Conservation (phyloP, 139 green algal genomes). For the Coelastrella sp. region DNA sequence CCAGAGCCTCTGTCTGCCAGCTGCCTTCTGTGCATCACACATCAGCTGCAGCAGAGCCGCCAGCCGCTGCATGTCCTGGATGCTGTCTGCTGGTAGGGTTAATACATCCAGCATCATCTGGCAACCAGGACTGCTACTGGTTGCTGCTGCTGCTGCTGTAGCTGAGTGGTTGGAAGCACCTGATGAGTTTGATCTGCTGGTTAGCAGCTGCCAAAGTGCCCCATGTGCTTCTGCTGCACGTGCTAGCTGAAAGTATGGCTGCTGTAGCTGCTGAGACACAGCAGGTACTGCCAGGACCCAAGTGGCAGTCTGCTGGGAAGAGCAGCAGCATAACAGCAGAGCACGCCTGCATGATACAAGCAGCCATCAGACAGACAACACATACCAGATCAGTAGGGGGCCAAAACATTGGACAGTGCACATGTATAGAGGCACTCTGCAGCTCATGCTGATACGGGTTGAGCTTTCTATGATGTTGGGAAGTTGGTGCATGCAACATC, state of each 20-base stretch:
- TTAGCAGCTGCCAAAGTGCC: constrained; percentile 55
- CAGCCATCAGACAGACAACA: too few relatives aligned
- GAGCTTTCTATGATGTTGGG: too few relatives aligned
- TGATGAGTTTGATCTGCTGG: background rate
- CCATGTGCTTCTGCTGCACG: constrained; percentile 55
- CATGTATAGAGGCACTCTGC: too few relatives aligned
- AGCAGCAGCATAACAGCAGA: constrained; percentile 49
- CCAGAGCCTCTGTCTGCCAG: constrained; percentile 14
- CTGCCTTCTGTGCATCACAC: constrained; percentile 23
- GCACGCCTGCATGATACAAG: constrained; percentile 42
- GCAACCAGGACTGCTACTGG: background rate
- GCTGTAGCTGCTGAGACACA: constrained; percentile 29
- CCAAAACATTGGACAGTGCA: too few relatives aligned
- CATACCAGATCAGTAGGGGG: too few relatives aligned
- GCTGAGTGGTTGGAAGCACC: background rate
- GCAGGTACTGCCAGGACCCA: constrained; percentile 61
- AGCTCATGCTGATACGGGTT: too few relatives aligned
- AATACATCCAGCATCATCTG: background rate
- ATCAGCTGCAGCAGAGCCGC: constrained; percentile 32
- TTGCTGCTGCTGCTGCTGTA: background rate
- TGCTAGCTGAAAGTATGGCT: constrained; percentile 1
- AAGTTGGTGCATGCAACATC: too few relatives aligned
- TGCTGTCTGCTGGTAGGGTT: background rate
- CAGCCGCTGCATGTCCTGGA: constrained; percentile 20
- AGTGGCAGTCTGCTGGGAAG: constrained; percentile 11